Evolutionary conservation across 257 asterid species (phyloP).

Genomic region (Nyctanthes arbortristis): DNA sequence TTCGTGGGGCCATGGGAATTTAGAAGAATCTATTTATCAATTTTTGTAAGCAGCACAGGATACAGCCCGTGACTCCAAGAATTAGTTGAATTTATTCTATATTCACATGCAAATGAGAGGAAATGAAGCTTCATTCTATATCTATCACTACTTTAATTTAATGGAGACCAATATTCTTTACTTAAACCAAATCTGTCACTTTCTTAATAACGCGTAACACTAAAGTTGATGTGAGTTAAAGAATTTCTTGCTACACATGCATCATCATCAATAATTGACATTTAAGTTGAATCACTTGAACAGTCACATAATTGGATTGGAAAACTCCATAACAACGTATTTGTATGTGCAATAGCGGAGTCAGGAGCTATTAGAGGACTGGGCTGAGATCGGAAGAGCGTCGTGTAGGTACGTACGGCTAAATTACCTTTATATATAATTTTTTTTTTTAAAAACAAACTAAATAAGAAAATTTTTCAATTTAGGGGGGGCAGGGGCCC

Average conservation of each 20-base stretch:
- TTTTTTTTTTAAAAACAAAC: too few relatives aligned
- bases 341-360: too few relatives aligned
- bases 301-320: too few relatives aligned
- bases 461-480: too few relatives aligned
- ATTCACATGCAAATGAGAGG: neutral
- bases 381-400: too few relatives aligned
- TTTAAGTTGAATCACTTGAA: neutral
- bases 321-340: too few relatives aligned
- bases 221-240: neutral
- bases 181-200: neutral
- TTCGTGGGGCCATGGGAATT: neutral
- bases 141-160: neutral
- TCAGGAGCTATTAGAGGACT: too few relatives aligned
- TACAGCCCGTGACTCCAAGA: neutral
- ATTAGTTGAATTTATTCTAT: neutral
- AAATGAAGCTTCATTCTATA: neutral
- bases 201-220: neutral
- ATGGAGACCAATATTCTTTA: neutral
- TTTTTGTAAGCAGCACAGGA: neutral
- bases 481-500: too few relatives aligned
- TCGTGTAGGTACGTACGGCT: too few relatives aligned
- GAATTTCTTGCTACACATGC: too few relatives aligned
- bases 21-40: neutral
- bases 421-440: too few relatives aligned
- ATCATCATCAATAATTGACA: too few relatives aligned